Evolutionary conservation across 2,329 filamentous ascomycete species (phyloP), one percentile per base, ranked within the genome.

Genomic region (Hymenoscyphus occultus): DNA sequence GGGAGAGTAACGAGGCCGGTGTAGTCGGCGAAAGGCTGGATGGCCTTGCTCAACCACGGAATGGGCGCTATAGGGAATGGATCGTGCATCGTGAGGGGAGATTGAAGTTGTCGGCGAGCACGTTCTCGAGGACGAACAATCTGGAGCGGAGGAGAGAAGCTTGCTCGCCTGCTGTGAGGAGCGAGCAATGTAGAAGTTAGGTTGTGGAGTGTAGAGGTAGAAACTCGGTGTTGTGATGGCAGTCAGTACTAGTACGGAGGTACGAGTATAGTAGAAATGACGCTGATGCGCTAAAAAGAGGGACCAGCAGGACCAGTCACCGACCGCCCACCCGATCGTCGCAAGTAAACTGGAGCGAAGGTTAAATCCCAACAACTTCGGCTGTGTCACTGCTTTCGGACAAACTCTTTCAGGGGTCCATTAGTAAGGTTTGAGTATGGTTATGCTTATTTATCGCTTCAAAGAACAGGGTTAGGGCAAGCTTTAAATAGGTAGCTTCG

Each of bases 1-100:
- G 90, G 89, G 22, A 95, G 83, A 5, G 89, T 88, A 9, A 84
- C 80, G 57, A 94, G 80, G 61, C 79, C 77, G 65, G 90, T 78
- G 66, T 78, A 80, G 71, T 90, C 83, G 67, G 90, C 87, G 74
- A 86, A 81, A 16, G 90, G 90, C 75, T 88, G 81, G 60, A 88
- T 78, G 64, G 85, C 82, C 64, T 78, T 75, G 66, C 78, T 74
- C 54, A 86, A 78, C 72, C 74, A 76, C 61, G 88, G 87, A 45
- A 84, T 78, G 22, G 86, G 83, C 64, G 84, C 78, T 69, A 91
- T 80, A 63, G 87, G 86, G 74, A 91, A 81, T 56, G 87, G 86
- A 76, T 93, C 90, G 76, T 83, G 85, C 90, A 93, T 93, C n/a
- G 64, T 56, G 51, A 62, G 39, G 19, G 13, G 42, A n/a, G 31